Percentiles rank a stretch among this genome's conserved stretches.
Conservation (phyloP, 768 basidiomycete genomes). For the Hypholoma fasciculare region DNA sequence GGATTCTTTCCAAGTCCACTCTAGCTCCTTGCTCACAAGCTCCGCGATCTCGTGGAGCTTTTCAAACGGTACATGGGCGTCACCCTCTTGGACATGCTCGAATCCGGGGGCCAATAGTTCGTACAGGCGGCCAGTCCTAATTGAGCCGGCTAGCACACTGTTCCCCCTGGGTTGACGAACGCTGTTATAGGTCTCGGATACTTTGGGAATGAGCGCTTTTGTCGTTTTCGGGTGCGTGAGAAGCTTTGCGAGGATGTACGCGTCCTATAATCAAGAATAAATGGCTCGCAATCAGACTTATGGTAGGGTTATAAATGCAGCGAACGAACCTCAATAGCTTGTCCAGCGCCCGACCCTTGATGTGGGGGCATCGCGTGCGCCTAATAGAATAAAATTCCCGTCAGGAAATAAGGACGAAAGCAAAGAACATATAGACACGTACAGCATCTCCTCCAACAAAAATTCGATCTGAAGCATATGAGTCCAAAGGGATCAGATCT, state of each 20-base stretch:
- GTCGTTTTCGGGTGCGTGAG: slow-evolving; percentile 4
- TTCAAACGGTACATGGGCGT: slow-evolving; percentile 18
- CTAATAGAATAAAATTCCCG: slow-evolving; percentile 6
- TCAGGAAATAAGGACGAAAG: not conserved
- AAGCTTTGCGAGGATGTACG: slow-evolving; percentile 32
- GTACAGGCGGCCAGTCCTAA: slow-evolving; percentile 17
- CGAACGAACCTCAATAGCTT: slow-evolving; percentile 28
- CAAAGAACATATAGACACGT: slow-evolving; percentile 4
- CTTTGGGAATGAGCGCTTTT: slow-evolving; percentile 16
- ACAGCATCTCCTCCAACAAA: slow-evolving; percentile 53
- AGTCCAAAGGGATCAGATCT: slow-evolving; percentile 36
- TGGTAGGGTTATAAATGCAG: not conserved
- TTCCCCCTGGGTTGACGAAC: slow-evolving; percentile 27
- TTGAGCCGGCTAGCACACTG: slow-evolving; percentile 19
- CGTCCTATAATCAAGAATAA: slow-evolving; percentile 26
- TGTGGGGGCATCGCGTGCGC: slow-evolving; percentile 34
- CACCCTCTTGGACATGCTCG: slow-evolving; percentile 26
- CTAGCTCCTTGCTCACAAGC: slow-evolving; percentile 19
- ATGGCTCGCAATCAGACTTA: not conserved
- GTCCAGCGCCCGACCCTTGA: slow-evolving; percentile 30
- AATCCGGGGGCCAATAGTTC: slow-evolving; percentile 25
- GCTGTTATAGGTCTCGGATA: slow-evolving; percentile 27
- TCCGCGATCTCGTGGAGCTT: slow-evolving; percentile 18
- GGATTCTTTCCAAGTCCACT: slow-evolving; percentile 28
- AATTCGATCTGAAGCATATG: slow-evolving; percentile 37